Evolutionary conservation across 2,329 filamentous ascomycete genomes (phyloP).

Genomic region (Cordyceps javanica): DNA sequence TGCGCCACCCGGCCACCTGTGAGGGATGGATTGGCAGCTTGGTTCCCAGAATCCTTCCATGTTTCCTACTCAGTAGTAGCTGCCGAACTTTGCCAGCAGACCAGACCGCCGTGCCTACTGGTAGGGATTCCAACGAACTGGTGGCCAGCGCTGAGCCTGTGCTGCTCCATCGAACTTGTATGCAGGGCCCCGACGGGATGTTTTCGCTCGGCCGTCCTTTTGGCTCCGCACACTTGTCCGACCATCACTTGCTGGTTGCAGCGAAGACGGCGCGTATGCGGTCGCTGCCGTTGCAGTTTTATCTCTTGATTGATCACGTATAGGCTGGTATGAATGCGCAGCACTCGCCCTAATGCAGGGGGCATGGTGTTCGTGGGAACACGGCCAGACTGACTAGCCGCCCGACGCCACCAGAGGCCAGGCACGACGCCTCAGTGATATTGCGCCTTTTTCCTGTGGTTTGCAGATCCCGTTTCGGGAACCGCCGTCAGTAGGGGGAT

Average conservation of each 20-base stretch:
- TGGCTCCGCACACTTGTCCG: neutral
- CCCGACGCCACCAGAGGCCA: neutral
- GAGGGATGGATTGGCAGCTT: neutral
- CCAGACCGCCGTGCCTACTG: too few species aligned
- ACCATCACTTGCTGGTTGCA: neutral
- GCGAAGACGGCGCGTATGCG: neutral
- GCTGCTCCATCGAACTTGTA: neutral
- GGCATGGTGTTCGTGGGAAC: neutral
- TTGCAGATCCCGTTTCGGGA: neutral
- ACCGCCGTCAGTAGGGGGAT: neutral
- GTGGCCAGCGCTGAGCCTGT: neutral
- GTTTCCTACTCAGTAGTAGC: neutral
- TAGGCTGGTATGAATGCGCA: too few species aligned
- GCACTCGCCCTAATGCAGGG: neutral
- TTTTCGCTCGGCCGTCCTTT: neutral
- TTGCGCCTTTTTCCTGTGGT: neutral
- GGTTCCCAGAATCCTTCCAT: neutral
- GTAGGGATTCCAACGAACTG: neutral
- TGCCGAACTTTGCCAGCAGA: neutral
- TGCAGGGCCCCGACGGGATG: neutral
- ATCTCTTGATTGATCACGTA: neutral
- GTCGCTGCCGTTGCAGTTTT: neutral
- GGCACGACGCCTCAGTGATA: neutral
- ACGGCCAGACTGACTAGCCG: neutral
- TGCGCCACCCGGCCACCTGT: neutral